phyloP scores from a whole-genome alignment of 2,329 filamentous ascomycete species.

The Cercospora sp. region DNA sequence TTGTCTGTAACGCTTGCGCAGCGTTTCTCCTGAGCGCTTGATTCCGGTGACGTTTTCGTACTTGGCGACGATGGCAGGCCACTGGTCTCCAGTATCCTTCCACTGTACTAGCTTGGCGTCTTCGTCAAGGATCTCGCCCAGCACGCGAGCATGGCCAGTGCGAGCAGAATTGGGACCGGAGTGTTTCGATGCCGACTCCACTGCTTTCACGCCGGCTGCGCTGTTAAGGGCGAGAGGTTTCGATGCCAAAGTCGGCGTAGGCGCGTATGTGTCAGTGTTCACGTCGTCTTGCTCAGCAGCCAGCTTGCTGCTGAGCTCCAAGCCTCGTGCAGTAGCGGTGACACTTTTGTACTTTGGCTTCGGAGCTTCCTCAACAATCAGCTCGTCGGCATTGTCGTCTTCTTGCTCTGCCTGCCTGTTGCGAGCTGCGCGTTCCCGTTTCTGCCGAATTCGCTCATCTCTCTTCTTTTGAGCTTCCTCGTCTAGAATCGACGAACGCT shows the following conservation, averaged over 20 bases:
- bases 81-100: constrained; percentile 21
- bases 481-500: background rate
- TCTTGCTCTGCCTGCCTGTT: constrained; percentile 17
- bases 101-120: constrained; percentile 20
- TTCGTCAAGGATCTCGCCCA: constrained; percentile 20
- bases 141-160: background rate
- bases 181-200: background rate
- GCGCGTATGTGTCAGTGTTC: background rate
- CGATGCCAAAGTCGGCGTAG: background rate
- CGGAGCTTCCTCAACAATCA: constrained; percentile 9
- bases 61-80: constrained; percentile 10
- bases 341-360: background rate
- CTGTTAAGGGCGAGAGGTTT: constrained; percentile 20
- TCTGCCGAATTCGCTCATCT: constrained; percentile 19
- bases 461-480: background rate
- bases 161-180: background rate
- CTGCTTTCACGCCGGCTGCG: constrained; percentile 12
- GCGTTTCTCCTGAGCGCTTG: constrained; percentile 7
- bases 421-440: constrained; percentile 18
- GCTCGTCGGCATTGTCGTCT: constrained; percentile 7
- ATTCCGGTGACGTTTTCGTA: constrained; percentile 13
- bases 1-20: constrained; percentile 14
- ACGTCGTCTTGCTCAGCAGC: background rate
- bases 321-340: background rate
- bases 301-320: background rate